Evolutionary conservation across 768 basidiomycete genomes (phyloP).

Genomic region (Auricularia auricula-judae): DNA sequence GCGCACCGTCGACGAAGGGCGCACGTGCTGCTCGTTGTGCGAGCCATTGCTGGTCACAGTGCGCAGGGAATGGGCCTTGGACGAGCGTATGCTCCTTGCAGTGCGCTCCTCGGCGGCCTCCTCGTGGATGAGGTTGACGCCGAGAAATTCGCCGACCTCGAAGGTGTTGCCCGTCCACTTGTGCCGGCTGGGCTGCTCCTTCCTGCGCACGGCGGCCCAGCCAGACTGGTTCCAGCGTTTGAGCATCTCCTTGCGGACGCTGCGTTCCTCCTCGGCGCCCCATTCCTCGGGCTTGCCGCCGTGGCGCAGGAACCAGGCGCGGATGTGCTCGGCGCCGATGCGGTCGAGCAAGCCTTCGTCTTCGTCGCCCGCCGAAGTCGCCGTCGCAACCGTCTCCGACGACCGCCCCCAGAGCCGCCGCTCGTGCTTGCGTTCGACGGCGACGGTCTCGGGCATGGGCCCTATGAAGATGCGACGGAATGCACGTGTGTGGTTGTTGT

Average conservation of each 20-base stretch:
- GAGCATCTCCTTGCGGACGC: slow-evolving; percentile 45
- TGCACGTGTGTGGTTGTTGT: slow-evolving; percentile 6
- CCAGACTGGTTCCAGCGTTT: slow-evolving; percentile 54
- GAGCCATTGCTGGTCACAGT: slow-evolving; percentile 16
- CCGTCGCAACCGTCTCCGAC: slow-evolving; percentile 13
- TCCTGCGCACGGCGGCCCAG: slow-evolving; percentile 22
- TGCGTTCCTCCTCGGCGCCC: slow-evolving; percentile 42
- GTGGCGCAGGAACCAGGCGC: slow-evolving; percentile 47
- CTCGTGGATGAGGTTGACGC: slow-evolving; percentile 31
- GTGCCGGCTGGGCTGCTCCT: slow-evolving; percentile 15
- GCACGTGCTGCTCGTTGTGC: not conserved
- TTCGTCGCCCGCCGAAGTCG: slow-evolving; percentile 21
- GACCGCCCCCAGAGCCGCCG: slow-evolving; percentile 16
- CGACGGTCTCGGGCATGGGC: slow-evolving; percentile 57
- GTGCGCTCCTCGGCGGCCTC: slow-evolving; percentile 14
- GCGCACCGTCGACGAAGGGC: not conserved
- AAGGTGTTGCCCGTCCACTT: slow-evolving; percentile 67
- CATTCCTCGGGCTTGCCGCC: slow-evolving; percentile 62
- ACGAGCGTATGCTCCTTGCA: slow-evolving; percentile 9
- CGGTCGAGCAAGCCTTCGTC: slow-evolving; percentile 28
- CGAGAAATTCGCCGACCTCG: slow-evolving; percentile 60
- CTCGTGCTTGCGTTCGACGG: slow-evolving; percentile 26
- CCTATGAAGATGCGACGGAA: slow-evolving; percentile 57
- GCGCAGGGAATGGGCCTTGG: slow-evolving; percentile 18
- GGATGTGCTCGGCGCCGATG: slow-evolving; percentile 49